These are phyloP conservation scores for Ramularia collo-cygni DNA, from an alignment of 2,329 filamentous ascomycete species.

Conservation along the genomic window DNA sequence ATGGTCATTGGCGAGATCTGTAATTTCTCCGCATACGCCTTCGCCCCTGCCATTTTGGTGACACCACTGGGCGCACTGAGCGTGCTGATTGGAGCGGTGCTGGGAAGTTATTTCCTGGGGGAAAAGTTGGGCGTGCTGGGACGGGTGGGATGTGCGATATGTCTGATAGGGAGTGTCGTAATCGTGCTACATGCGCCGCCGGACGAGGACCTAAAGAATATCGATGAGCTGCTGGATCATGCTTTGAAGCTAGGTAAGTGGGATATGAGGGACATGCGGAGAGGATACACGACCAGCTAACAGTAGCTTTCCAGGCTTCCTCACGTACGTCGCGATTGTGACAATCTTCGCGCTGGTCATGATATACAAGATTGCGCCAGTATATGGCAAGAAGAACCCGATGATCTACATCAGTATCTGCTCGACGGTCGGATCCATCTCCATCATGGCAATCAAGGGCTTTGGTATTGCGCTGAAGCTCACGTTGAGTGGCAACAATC, in stretches of 20 bases:
- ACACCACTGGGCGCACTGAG: slow-evolving; percentile 90
- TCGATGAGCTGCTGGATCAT: slow-evolving; percentile 85
- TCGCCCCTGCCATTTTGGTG: slow-evolving; percentile 96
- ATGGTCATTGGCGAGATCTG: slow-evolving; percentile 88
- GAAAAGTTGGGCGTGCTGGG: slow-evolving; percentile 87
- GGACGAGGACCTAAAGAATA: slow-evolving; percentile 82
- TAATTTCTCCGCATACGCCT: slow-evolving; percentile 97
- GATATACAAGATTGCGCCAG: slow-evolving; percentile 90
- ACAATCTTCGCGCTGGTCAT: slow-evolving; percentile 80
- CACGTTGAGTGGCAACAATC: slow-evolving; percentile 86
- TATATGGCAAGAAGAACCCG: slow-evolving; percentile 90
- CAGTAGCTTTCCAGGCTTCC: slow-evolving; percentile 59
- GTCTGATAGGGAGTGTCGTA: slow-evolving; percentile 90
- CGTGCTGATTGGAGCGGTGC: slow-evolving; percentile 85
- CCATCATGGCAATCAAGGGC: slow-evolving; percentile 98
- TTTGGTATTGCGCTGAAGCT: slow-evolving; percentile 97
- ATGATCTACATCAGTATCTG: slow-evolving; percentile 96
- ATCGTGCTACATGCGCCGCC: slow-evolving; percentile 96
- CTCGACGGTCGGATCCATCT: slow-evolving; percentile 92
- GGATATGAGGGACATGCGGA: neutral
- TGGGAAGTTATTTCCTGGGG: slow-evolving; percentile 89
- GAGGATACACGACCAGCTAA: slow-evolving; percentile 5
- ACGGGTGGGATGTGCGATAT: slow-evolving; percentile 92
- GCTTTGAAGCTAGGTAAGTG: slow-evolving; percentile 82
- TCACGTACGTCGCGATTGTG: slow-evolving; percentile 76